These are phyloP conservation scores for Trypanosoma vivax DNA, from an alignment of 208 protist genomes.

Conservation along the genomic window DNA sequence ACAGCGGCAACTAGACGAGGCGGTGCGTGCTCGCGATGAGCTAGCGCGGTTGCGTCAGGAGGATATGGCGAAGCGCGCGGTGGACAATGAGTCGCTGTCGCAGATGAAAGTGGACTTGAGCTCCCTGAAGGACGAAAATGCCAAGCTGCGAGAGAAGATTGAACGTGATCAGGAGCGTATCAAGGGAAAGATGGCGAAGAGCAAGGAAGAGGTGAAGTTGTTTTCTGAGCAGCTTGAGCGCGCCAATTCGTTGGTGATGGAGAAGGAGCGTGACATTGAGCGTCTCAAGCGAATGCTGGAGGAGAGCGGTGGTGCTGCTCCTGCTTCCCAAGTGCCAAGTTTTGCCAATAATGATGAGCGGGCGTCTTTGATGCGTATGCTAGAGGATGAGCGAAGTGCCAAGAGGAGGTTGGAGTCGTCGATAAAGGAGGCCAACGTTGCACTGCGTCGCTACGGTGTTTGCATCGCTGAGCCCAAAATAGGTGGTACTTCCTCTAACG, in stretches of 20 bases:
- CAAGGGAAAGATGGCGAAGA: slow-evolving; percentile 77
- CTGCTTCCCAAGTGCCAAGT: neutral
- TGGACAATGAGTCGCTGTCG: slow-evolving; percentile 59
- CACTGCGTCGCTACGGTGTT: slow-evolving; percentile 71
- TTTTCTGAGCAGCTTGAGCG: slow-evolving; percentile 72
- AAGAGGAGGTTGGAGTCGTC: slow-evolving; percentile 49
- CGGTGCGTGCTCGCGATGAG: slow-evolving; percentile 52
- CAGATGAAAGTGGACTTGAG: slow-evolving; percentile 78
- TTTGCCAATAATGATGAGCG: slow-evolving; percentile 24
- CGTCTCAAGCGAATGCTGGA: slow-evolving; percentile 76
- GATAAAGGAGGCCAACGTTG: slow-evolving; percentile 76
- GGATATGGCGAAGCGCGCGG: slow-evolving; percentile 51
- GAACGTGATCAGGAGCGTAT: slow-evolving; percentile 88
- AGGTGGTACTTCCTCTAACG: slow-evolving; percentile 14
- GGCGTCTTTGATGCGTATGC: slow-evolving; percentile 29
- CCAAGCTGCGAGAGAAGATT: slow-evolving; percentile 86
- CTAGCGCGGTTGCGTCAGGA: slow-evolving; percentile 61
- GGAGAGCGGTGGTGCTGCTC: slow-evolving; percentile 27
- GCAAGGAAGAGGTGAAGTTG: slow-evolving; percentile 69
- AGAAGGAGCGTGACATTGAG: slow-evolving; percentile 74
- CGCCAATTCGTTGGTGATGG: slow-evolving; percentile 32
- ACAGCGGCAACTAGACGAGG: slow-evolving; percentile 68
- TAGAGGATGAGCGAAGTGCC: slow-evolving; percentile 49
- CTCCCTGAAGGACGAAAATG: slow-evolving; percentile 73
- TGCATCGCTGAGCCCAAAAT: slow-evolving; percentile 57